These are phyloP conservation scores for Davidsoniella neocaledoniae DNA, from an alignment of 2,329 filamentous ascomycete species.

Conservation along the genomic window DNA sequence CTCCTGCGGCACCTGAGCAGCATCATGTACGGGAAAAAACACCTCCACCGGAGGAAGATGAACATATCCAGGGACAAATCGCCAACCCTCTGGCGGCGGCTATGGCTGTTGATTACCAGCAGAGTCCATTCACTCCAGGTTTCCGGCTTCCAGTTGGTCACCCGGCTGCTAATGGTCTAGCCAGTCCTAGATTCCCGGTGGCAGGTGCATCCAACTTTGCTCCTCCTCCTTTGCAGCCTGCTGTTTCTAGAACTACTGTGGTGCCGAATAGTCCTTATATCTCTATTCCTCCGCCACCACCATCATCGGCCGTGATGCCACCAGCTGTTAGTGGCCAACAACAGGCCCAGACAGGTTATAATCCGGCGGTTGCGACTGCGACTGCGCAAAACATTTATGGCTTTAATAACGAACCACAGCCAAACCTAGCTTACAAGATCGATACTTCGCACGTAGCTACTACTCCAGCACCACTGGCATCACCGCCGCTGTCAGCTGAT, in stretches of 20 bases:
- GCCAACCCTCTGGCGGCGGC: constrained; percentile 41
- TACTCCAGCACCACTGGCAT: constrained; percentile 15
- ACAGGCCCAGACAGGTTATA: constrained; percentile 10
- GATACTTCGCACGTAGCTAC: constrained; percentile 12
- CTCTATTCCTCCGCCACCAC: constrained; percentile 22
- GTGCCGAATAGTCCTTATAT: constrained; percentile 21
- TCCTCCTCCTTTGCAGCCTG: constrained; percentile 23
- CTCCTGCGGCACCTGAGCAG: constrained; percentile 55
- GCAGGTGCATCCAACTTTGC: constrained; percentile 24
- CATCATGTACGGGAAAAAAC: constrained; percentile 64
- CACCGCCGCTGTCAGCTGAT: constrained; percentile 20
- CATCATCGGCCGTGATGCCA: constrained; percentile 20
- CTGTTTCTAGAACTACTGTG: constrained; percentile 30
- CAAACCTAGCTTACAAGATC: background rate
- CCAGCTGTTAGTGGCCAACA: constrained; percentile 13
- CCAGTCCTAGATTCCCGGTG: constrained; percentile 25
- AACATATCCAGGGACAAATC: constrained; percentile 22
- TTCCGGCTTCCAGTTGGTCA: constrained; percentile 29
- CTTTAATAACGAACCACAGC: constrained; percentile 4
- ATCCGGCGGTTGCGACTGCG: constrained; percentile 16
- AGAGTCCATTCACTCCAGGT: constrained; percentile 34
- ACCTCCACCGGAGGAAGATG: constrained; percentile 51
- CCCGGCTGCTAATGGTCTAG: constrained; percentile 26
- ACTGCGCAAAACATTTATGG: constrained; percentile 10
- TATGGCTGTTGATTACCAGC: constrained; percentile 38